Base-by-base conservation (phyloP, 441 rosid species). In the Metrosideros polymorpha region DNA sequence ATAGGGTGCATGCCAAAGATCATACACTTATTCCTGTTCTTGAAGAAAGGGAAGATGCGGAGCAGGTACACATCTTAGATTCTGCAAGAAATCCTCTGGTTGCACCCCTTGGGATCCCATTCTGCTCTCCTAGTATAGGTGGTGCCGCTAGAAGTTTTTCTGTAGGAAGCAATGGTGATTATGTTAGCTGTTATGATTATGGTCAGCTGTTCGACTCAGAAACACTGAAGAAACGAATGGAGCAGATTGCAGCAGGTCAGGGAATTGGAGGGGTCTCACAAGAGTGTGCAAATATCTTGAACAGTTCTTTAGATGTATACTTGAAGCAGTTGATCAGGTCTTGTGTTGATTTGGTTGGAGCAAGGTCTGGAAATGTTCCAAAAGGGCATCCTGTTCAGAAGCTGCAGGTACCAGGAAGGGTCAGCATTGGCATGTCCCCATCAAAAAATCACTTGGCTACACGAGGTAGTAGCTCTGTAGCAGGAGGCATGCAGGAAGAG, bases 91-190 rank as follows among this genome's bases (percentile, higher is more conserved):
- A 89, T 88, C 92, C 92, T 89, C 89, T 96, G 63, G 86, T 89
- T 86, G 97, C 98, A 6, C 99, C 99, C 3, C 92, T 96, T 22
- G 98, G 98, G 43, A 91, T 94, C 87, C 95, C 97, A 76, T 91
- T 90, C 86, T 91, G 93, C 86, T 88, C 97, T 59, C 93, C 96
- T 71, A 95, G 96, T 88, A 87, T 88, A 14, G 95, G 98, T 87
- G 95, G 96, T 89, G 83, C 94, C 88, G 93, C 90, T 89, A 95
- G 88, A 91, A 86, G 93, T 82, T 86, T 83, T 66, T 92, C 95
- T 7, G 77, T 87, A 17, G 63, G 91, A 61, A 89, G 89, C 87
- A 61, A 87, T 59, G 82, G 90, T 82, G 93, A 91, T 86, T 88
- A 85, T 61, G 83, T 86, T 84, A 91, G 94, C 88, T 93, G 87